Evolutionary conservation across 83 land plant genomes (phyloP).

Genomic region (Picea mariana): DNA sequence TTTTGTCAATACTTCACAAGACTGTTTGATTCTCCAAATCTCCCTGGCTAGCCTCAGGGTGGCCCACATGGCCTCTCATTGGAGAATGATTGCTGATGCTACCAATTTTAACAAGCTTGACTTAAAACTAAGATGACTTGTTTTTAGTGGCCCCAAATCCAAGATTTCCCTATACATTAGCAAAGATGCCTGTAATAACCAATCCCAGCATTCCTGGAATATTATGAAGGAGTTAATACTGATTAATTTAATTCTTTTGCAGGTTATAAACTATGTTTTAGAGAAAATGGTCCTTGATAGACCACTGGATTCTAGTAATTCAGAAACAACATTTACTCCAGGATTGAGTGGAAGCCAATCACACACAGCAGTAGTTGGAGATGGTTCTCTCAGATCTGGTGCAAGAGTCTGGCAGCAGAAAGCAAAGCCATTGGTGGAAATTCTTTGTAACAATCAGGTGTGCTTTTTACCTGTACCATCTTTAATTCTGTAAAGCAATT

Average conservation of each 20-base stretch:
- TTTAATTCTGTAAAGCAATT: too few relatives aligned
- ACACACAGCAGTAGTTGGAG: constrained; percentile 44
- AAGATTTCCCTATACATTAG: neutral
- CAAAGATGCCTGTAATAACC: neutral
- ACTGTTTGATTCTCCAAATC: too few relatives aligned
- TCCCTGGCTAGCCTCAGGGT: too few relatives aligned
- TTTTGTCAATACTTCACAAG: too few relatives aligned
- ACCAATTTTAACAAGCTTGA: too few relatives aligned
- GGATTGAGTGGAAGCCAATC: constrained; percentile 41
- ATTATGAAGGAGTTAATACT: neutral
- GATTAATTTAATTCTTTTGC: constrained; percentile 9
- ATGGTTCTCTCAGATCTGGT: constrained; percentile 54
- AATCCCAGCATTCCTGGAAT: neutral
- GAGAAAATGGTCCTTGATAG: constrained; percentile 91
- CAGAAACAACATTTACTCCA: constrained; percentile 40
- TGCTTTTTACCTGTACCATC: neutral
- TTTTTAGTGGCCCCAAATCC: neutral
- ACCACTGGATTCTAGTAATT: constrained; percentile 55
- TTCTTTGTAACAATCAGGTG: constrained; percentile 95
- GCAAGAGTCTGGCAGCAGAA: constrained; percentile 73
- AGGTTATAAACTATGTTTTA: constrained; percentile 96
- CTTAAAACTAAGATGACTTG: neutral
- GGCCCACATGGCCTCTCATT: too few relatives aligned
- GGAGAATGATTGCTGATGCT: too few relatives aligned
- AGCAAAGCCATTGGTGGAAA: constrained; percentile 70